These are phyloP conservation scores for Penicillium goetzii DNA, from an alignment of 495 filamentous ascomycete genomes.

Conservation along the genomic window DNA sequence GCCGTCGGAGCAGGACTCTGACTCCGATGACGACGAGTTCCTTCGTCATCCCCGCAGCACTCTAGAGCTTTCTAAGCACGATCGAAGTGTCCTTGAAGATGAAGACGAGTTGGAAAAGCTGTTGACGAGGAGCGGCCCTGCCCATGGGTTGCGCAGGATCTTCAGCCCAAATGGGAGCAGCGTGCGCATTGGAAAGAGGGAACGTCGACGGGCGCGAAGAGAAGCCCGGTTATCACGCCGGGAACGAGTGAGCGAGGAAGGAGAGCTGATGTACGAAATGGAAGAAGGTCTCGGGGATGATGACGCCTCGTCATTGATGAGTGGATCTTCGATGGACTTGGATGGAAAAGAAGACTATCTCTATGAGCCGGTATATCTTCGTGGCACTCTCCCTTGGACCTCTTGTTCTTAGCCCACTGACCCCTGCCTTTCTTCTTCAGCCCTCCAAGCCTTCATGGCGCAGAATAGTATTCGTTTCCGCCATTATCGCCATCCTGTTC, in stretches of 20 bases:
- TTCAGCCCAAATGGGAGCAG: constrained; percentile 46
- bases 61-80: constrained; percentile 69
- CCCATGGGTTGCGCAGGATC: constrained; percentile 53
- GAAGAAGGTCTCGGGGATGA: constrained; percentile 77
- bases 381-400: background rate
- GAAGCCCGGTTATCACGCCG: constrained; percentile 49
- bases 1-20: constrained; percentile 73
- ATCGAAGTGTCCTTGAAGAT: constrained; percentile 77
- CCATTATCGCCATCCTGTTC: constrained; percentile 53
- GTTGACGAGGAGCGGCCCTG: constrained; percentile 57
- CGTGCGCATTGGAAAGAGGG: constrained; percentile 63
- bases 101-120: constrained; percentile 88
- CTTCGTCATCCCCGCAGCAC: constrained; percentile 66
- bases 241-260: constrained; percentile 61
- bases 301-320: constrained; percentile 48
- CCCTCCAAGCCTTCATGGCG: constrained; percentile 34
- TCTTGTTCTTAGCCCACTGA: constrained; percentile 12
- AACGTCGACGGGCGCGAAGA: constrained; percentile 46
- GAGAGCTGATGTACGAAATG: constrained; percentile 85
- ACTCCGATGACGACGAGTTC: constrained; percentile 75
- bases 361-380: constrained; percentile 35
- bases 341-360: constrained; percentile 41
- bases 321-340: constrained; percentile 48
- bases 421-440: constrained; percentile 9
- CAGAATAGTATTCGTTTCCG: constrained; percentile 40